Evolutionary conservation across 2,329 filamentous ascomycete genomes (phyloP).

Genomic region (Thermoascus crustaceus): DNA sequence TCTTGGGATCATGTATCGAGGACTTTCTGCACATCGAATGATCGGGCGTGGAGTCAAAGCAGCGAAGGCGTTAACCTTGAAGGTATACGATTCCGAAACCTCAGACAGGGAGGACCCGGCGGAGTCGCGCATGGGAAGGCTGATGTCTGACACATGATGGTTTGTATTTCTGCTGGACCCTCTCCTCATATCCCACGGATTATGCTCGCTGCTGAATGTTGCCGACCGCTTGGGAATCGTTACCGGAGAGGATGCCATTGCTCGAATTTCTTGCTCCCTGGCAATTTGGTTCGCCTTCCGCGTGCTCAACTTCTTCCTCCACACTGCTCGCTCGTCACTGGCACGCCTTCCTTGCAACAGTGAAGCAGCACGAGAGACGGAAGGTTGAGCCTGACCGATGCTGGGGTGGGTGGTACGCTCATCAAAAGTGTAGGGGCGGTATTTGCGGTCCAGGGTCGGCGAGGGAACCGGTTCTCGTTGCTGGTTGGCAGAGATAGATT

Average conservation of each 20-base stretch:
- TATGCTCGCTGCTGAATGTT: slow-evolving; percentile 51
- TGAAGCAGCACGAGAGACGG: slow-evolving; percentile 39
- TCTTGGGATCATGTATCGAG: slow-evolving; percentile 46
- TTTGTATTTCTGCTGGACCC: slow-evolving; percentile 50
- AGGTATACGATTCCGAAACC: slow-evolving; percentile 65
- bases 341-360: slow-evolving; percentile 51
- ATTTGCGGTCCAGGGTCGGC: background rate
- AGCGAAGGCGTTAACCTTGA: slow-evolving; percentile 70
- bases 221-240: slow-evolving; percentile 55
- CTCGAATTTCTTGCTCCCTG: slow-evolving; percentile 79
- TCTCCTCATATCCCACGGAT: slow-evolving; percentile 57
- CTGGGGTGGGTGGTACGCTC: slow-evolving; percentile 28
- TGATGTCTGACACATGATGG: slow-evolving; percentile 62
- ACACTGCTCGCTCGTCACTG: slow-evolving; percentile 47
- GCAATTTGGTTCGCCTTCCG: slow-evolving; percentile 65
- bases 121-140: slow-evolving; percentile 64
- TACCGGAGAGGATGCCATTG: slow-evolving; percentile 63
- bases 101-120: slow-evolving; percentile 70
- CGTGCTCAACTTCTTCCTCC: slow-evolving; percentile 67
- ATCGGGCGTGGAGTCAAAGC: slow-evolving; percentile 80
- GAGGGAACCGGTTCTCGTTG: too few relatives aligned
- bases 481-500: background rate
- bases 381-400: slow-evolving; percentile 31
- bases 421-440: slow-evolving; percentile 11
- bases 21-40: slow-evolving; percentile 62